Evolutionary conservation across 176 grass and related monocot species (phyloP).

Genomic region (Phoenix roebelenii): DNA sequence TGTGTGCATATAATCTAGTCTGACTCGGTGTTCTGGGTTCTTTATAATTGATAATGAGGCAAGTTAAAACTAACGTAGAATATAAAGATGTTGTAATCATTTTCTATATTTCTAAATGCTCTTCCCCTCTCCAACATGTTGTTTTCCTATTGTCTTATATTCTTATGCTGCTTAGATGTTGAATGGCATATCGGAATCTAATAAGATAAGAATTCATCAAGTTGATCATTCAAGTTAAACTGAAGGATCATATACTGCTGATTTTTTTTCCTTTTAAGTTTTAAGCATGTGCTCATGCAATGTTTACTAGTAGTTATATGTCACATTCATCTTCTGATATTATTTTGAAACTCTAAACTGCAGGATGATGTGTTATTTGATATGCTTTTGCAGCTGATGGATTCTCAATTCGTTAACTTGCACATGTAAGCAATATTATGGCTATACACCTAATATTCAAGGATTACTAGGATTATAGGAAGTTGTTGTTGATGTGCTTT

Average conservation of each 20-base stretch:
- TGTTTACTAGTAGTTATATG: slow-evolving; percentile 13
- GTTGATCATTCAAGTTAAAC: too few species aligned
- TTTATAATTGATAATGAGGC: too few species aligned
- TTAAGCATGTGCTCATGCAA: not conserved
- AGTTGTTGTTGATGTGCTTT: slow-evolving; percentile 5
- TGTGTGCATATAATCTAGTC: too few species aligned
- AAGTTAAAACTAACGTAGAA: too few species aligned
- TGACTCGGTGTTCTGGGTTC: too few species aligned
- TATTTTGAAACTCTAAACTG: slow-evolving; percentile 9
- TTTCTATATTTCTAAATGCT: too few species aligned
- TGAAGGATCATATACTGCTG: not conserved
- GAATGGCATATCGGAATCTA: too few species aligned
- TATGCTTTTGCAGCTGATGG: slow-evolving; percentile 65
- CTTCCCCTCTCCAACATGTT: too few species aligned
- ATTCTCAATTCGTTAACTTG: slow-evolving; percentile 41
- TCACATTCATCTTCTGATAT: slow-evolving; percentile 8
- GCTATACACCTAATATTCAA: not conserved
- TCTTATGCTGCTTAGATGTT: too few species aligned
- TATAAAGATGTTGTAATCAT: too few species aligned
- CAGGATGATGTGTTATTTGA: slow-evolving; percentile 84
- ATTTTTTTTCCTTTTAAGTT: slow-evolving; percentile 1
- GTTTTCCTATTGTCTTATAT: too few species aligned
- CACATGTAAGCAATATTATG: slow-evolving; percentile 42
- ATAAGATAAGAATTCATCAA: too few species aligned
- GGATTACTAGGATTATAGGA: slow-evolving; percentile 6